Evolutionary conservation across 768 basidiomycete genomes (phyloP), one percentile per base, ranked within the genome.

Genomic region (Myochromella boudieri): DNA sequence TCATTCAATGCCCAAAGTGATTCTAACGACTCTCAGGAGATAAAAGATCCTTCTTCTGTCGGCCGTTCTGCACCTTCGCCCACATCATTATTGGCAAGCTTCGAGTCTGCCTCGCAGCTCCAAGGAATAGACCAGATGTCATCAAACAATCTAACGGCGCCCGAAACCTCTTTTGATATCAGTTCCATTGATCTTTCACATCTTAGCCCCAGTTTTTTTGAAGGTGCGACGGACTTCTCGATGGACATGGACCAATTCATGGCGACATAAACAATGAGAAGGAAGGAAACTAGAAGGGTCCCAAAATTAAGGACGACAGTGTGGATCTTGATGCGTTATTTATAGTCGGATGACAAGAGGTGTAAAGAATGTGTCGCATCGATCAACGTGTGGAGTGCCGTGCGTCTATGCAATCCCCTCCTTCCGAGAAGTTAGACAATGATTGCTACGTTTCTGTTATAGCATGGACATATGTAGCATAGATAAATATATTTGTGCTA

Each of bases 231-330:
- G 36, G 61, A 65, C 33, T n/a, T 67, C 4, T 77, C 70, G 27
- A 70, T 81, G 63, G 79, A 79, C 53, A 78, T 84, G 77, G 78
- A 79, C 34, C 69, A 72, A 14, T 68, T 84, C 41, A 61, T 83
- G 57, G 70, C 66, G 37, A 75, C 81, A 65, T 49, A 51, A 14
- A 46, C 32, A 33, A 57, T 59, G 41, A 53, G 54, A 42, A 57
- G 62, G 43, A 51, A 32, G 21, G 57, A 54, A 11, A 49, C 31
- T n/a, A 47, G 48, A 9, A 44, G 15, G 10, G n/a, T n/a, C n/a
- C n/a, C n/a, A n/a, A n/a, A n/a, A n/a, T n/a, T n/a, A n/a, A n/a
- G n/a, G n/a, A n/a, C n/a, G n/a, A n/a, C n/a, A n/a, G n/a, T n/a
- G n/a, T n/a, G n/a, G n/a, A n/a, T n/a, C n/a, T n/a, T n/a, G n/a